Conservation (phyloP, 768 basidiomycete genomes). For the Xanthoconium purpureum region DNA sequence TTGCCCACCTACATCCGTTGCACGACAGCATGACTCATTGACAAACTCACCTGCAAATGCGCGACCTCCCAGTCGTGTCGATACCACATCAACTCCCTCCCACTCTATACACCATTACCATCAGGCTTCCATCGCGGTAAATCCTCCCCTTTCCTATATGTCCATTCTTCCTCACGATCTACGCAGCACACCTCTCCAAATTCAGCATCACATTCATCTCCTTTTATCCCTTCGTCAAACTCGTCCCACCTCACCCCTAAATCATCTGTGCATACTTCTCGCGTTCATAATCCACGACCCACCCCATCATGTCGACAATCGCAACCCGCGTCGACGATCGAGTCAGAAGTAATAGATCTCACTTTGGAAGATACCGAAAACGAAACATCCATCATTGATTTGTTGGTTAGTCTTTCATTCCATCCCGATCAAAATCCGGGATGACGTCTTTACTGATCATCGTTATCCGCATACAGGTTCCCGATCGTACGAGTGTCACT, state of each 20-base stretch:
- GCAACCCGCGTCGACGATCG: neutral
- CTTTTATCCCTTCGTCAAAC: neutral
- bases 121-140: slow-evolving; percentile 12
- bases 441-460: slow-evolving; percentile 4
- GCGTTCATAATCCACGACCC: neutral
- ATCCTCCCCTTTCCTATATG: slow-evolving; percentile 1
- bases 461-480: neutral
- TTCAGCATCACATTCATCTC: neutral
- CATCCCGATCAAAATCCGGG: slow-evolving; percentile 1
- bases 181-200: slow-evolving; percentile 7
- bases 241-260: slow-evolving; percentile 4
- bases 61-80: slow-evolving; percentile 3
- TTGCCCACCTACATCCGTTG: slow-evolving; percentile 4
- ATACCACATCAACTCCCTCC: slow-evolving; percentile 9
- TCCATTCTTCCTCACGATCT: neutral
- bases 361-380: slow-evolving; percentile 24
- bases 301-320: slow-evolving; percentile 1
- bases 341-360: slow-evolving; percentile 22
- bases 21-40: slow-evolving; percentile 12
- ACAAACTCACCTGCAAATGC: neutral
- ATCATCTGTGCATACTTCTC: slow-evolving; percentile 5
- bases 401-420: slow-evolving; percentile 19
- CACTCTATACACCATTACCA: neutral
- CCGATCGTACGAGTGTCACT: neutral
- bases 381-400: slow-evolving; percentile 3